Evolutionary conservation across 2,329 filamentous ascomycete genomes (phyloP).

Genomic region (Fusarium sp.): DNA sequence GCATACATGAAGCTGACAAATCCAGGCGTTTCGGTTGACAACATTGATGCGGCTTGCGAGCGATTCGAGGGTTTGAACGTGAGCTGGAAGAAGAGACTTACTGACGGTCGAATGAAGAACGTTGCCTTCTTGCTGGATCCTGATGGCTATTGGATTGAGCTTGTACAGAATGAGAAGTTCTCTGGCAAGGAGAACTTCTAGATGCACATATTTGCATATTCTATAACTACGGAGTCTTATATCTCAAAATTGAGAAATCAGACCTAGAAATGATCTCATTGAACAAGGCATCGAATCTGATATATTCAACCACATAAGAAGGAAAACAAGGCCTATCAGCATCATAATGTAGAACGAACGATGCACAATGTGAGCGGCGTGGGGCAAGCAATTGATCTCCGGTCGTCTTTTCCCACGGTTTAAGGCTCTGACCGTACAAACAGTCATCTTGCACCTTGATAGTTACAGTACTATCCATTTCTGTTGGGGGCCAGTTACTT

Average conservation of each 20-base stretch:
- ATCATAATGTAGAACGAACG: not conserved
- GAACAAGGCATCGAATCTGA: not conserved
- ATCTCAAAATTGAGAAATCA: not conserved
- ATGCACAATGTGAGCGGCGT: not conserved
- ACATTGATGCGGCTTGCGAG: slow-evolving; percentile 86
- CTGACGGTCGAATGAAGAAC: slow-evolving; percentile 91
- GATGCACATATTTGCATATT: slow-evolving; percentile 21
- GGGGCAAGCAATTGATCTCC: not conserved
- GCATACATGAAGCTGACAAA: slow-evolving; percentile 28
- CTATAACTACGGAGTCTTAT: not conserved
- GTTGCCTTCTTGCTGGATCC: slow-evolving; percentile 92
- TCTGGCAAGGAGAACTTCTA: slow-evolving; percentile 63
- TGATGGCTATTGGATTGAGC: slow-evolving; percentile 84
- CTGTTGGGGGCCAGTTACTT: not conserved
- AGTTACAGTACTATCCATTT: not conserved
- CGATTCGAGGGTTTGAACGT: slow-evolving; percentile 85
- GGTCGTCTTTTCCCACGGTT: not conserved
- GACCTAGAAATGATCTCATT: not conserved
- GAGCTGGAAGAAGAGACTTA: slow-evolving; percentile 94
- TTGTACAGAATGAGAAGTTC: slow-evolving; percentile 81
- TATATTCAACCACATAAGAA: not conserved
- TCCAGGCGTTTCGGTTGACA: slow-evolving; percentile 83
- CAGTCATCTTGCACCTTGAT: slow-evolving; percentile 1
- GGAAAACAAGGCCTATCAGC: not conserved
- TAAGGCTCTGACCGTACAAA: not conserved